These are phyloP conservation scores for Cucumis hystrix DNA, from an alignment of 306 rosid species.

Conservation along the genomic window DNA sequence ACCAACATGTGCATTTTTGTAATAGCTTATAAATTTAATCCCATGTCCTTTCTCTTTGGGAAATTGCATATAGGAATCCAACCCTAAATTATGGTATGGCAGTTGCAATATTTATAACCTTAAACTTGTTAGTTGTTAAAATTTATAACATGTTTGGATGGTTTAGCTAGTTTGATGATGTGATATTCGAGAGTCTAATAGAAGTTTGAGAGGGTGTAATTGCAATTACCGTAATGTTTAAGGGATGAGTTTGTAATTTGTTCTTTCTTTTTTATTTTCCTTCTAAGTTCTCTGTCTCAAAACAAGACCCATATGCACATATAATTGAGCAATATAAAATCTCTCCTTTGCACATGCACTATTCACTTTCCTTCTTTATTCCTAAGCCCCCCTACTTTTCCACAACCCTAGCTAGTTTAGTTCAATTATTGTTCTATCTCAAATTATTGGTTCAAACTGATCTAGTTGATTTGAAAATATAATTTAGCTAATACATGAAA, in stretches of 20 bases:
- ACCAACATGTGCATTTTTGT: neutral
- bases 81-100: too few relatives aligned
- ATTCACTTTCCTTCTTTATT: neutral
- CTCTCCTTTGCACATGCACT: neutral
- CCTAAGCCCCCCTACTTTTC: neutral
- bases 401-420: neutral
- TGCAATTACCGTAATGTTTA: too few relatives aligned
- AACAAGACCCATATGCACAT: neutral
- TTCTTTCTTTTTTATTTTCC: neutral
- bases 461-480: neutral
- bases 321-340: neutral
- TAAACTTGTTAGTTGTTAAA: too few relatives aligned
- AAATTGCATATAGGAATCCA: too few relatives aligned
- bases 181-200: too few relatives aligned
- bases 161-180: too few relatives aligned
- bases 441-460: neutral
- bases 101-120: too few relatives aligned
- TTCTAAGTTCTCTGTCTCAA: neutral
- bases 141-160: too few relatives aligned
- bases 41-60: neutral
- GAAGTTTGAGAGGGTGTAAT: too few relatives aligned
- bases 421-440: conserved; percentile 2
- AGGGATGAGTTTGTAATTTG: too few relatives aligned
- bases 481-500: neutral
- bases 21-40: neutral